Base-by-base conservation (phyloP, 1,284 basidiomycete genomes). In the Sporisorium scitamineum region DNA sequence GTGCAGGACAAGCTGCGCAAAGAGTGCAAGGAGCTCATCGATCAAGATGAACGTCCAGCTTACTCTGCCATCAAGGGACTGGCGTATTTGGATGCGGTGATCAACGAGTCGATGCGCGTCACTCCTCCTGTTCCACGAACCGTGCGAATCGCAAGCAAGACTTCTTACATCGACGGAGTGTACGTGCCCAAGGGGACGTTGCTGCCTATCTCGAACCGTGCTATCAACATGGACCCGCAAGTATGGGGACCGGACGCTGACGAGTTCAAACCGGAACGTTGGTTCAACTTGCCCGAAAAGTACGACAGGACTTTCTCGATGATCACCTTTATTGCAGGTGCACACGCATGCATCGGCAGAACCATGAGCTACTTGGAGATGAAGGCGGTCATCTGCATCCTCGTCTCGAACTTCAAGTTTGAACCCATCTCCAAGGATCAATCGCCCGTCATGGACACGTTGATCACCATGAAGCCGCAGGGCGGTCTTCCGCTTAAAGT, bases 11-110 rank as follows among this genome's bases (percentile, higher is more conserved):
- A 86, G 32, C 87, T 94, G 2, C 88, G 91, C 5, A 84, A 85
- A 6, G 90, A 91, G 54, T 83, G 92, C 41, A 76, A 81, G 20
- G 76, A 70, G 52, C 51, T 81, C 20, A 61, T 82, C 52, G 57
- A 70, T 14, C 51, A 61, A 13, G 68, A 74, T 44, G 57, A 77
- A 22, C 64, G 68, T 22, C 80, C 79, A 14, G 66, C 70, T 13
- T 88, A 88, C 83, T 88, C 90, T 14, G 87, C 90, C 18, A 85
- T 94, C 61, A 88, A 92, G 11, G 87, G 88, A 34, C 87, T 93
- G n/a, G 89, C 90, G 2, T 92, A 89, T 69, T 88, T 95, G 48
- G 88, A 94, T 79, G 93, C 93, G 61, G 90, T 95, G 27, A 87
- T 89, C 22, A 72, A 76, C 58, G 80, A 82, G 54, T 59, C 68